A percentile compares a stretch with the other conserved stretches of the same genome.
These are phyloP conservation scores for Phaeosphaeriaceae sp. DNA, from an alignment of 2,329 filamentous ascomycete genomes.

Conservation along the genomic window DNA sequence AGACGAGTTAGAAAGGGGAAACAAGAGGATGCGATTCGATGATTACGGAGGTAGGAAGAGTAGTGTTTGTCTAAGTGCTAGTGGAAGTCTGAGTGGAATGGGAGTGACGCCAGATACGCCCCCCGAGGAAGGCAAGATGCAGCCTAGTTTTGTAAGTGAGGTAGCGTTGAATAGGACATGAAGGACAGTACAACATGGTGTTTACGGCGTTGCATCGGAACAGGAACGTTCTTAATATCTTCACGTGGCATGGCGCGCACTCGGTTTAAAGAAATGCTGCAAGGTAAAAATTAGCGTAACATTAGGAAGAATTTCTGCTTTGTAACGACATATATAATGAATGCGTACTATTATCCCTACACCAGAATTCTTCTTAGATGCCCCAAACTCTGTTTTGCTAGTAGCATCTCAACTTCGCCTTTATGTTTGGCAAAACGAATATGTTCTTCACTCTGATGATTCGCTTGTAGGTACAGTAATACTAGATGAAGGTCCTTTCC, in stretches of 20 bases:
- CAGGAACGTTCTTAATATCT: no score
- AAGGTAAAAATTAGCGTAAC: no score
- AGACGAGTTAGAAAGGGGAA: constrained; percentile 28
- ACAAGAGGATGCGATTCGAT: constrained; percentile 26
- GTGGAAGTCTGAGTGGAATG: constrained; percentile 15
- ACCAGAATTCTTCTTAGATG: neutral
- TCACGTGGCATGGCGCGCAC: no score
- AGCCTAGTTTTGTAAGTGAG: constrained; percentile 29
- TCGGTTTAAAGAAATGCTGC: neutral
- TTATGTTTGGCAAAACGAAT: constrained; percentile 14
- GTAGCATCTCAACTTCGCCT: constrained; percentile 14
- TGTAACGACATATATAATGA: constrained; percentile 1
- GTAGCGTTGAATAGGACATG: constrained; percentile 19
- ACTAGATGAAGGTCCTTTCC: constrained; percentile 7
- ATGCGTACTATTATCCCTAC: neutral
- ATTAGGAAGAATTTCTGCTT: neutral
- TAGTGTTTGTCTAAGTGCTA: constrained; percentile 12
- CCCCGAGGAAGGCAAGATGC: constrained; percentile 30
- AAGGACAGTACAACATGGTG: neutral
- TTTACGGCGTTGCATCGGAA: neutral
- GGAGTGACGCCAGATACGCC: constrained; percentile 28
- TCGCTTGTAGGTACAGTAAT: constrained; percentile 18
- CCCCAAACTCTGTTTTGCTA: neutral
- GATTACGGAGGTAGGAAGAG: constrained; percentile 13
- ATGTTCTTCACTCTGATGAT: constrained; percentile 21